phyloP scores from a whole-genome alignment of 495 filamentous ascomycete genomes.

The Evansstolkia leycettana region DNA sequence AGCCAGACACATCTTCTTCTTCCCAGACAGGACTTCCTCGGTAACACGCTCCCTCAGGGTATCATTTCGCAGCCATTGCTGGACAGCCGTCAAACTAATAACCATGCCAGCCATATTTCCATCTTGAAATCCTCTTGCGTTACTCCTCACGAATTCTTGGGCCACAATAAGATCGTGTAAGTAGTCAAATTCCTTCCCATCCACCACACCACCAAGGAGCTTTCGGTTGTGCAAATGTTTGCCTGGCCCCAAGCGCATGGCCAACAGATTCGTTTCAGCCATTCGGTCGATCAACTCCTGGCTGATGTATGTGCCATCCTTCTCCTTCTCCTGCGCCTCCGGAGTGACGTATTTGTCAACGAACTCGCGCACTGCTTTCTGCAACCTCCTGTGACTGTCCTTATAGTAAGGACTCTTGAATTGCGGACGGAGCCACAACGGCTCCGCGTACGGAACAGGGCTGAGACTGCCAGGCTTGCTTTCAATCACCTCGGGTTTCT shows the following conservation, averaged over 20 bases:
- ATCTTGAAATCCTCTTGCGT: conserved; percentile 48
- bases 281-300: conserved; percentile 70
- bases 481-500: conserved; percentile 63
- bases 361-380: conserved; percentile 63
- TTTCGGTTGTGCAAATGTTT: conserved; percentile 64
- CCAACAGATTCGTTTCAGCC: conserved; percentile 60
- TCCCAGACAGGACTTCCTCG: conserved; percentile 61
- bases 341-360: conserved; percentile 57
- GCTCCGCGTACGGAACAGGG: conserved; percentile 68
- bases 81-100: conserved; percentile 69
- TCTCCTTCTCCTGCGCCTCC: conserved; percentile 70
- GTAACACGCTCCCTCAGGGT: conserved; percentile 52
- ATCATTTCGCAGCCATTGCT: conserved; percentile 63
- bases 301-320: conserved; percentile 58
- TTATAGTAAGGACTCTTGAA: conserved; percentile 80
- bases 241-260: conserved; percentile 75
- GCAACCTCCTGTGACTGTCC: conserved; percentile 58
- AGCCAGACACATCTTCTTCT: conserved; percentile 80
- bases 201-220: conserved; percentile 56
- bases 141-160: conserved; percentile 61
- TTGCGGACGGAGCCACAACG: conserved; percentile 63
- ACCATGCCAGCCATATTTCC: conserved; percentile 67
- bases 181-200: conserved; percentile 77
- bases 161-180: conserved; percentile 69
- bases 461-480: conserved; percentile 59